Conservation (phyloP, 805 yeast genomes). For the Jamesozyma spencerorum region DNA sequence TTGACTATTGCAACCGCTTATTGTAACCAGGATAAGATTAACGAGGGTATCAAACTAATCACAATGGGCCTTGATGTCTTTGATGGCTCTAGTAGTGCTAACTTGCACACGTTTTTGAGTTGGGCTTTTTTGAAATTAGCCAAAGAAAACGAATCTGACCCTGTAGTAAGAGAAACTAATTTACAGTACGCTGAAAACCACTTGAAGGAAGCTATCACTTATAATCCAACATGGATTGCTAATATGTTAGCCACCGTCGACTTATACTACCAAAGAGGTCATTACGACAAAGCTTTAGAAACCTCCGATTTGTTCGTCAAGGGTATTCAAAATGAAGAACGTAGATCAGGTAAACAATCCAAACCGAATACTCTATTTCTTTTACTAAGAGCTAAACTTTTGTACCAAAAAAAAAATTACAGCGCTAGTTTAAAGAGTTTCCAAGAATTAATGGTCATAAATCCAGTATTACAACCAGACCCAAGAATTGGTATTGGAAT, state of each 20-base stretch:
- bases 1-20: conserved; percentile 73
- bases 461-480: conserved; percentile 78
- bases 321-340: conserved; percentile 30
- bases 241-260: conserved; percentile 62
- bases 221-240: conserved; percentile 39
- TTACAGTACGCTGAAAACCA: conserved; percentile 37
- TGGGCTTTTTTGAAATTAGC: conserved; percentile 60
- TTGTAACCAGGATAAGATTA: conserved; percentile 46
- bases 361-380: conserved; percentile 65
- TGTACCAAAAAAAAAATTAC: conserved; percentile 65
- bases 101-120: conserved; percentile 52
- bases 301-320: conserved; percentile 53
- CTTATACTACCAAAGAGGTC: conserved; percentile 46
- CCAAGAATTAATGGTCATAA: conserved; percentile 69
- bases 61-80: conserved; percentile 43
- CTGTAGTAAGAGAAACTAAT: conserved; percentile 23
- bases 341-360: conserved; percentile 33
- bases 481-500: conserved; percentile 92
- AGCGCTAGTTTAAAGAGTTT: conserved; percentile 66
- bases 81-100: conserved; percentile 32
- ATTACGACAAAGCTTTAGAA: conserved; percentile 62
- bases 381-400: conserved; percentile 74
- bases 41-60: conserved; percentile 57
- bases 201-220: conserved; percentile 40
- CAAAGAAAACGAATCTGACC: conserved; percentile 19